These are phyloP conservation scores for Calocybe gambosa DNA, from an alignment of 1,284 basidiomycete genomes.

Conservation along the genomic window DNA sequence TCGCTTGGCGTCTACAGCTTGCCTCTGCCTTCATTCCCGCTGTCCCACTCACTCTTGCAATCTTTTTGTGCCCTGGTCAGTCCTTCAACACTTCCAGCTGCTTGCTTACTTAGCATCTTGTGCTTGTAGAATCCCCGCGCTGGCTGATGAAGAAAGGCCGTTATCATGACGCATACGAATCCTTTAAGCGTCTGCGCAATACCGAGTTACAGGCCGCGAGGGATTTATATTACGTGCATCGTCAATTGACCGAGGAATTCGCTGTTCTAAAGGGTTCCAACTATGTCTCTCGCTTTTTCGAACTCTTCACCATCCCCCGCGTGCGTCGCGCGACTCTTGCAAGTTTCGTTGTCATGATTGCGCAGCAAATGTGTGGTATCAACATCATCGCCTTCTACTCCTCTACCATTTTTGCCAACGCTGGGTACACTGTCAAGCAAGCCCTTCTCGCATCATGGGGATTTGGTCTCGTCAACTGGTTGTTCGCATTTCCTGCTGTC, in stretches of 20 bases:
- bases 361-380: slow-evolving; percentile 53
- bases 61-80: slow-evolving; percentile 49
- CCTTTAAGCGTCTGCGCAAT: slow-evolving; percentile 57
- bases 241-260: slow-evolving; percentile 50
- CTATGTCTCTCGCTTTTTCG: slow-evolving; percentile 43
- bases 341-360: slow-evolving; percentile 62
- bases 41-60: slow-evolving; percentile 38
- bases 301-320: slow-evolving; percentile 65
- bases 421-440: slow-evolving; percentile 41
- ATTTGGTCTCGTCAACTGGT: slow-evolving; percentile 64
- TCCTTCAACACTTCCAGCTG: slow-evolving; percentile 1
- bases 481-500: slow-evolving; percentile 62
- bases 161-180: slow-evolving; percentile 50
- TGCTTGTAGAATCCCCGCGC: slow-evolving; percentile 47
- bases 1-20: slow-evolving; percentile 56
- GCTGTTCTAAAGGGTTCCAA: slow-evolving; percentile 41
- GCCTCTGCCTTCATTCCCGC: slow-evolving; percentile 51
- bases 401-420: slow-evolving; percentile 58
- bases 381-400: slow-evolving; percentile 64
- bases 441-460: slow-evolving; percentile 66
- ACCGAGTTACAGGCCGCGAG: slow-evolving; percentile 59
- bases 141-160: slow-evolving; percentile 67
- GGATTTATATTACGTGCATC: slow-evolving; percentile 53
- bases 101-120: slow-evolving; percentile 7
- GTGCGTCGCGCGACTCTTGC: slow-evolving; percentile 66